A percentile compares a stretch with the other conserved stretches of the same genome.
These are phyloP conservation scores for Calonectria montana DNA, from an alignment of 2,329 filamentous ascomycete species.

Conservation along the genomic window DNA sequence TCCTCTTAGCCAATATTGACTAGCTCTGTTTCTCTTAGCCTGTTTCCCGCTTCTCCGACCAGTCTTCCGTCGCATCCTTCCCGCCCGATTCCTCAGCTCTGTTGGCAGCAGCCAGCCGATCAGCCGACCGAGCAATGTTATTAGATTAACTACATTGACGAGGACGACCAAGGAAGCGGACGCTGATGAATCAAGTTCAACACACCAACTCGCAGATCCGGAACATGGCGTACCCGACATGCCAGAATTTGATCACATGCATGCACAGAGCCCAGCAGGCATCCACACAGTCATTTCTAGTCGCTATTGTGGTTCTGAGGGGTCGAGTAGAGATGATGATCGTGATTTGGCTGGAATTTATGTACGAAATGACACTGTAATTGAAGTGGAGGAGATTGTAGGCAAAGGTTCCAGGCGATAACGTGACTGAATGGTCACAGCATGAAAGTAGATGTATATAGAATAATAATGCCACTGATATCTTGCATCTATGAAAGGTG, in stretches of 20 bases:
- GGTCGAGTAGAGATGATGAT: not conserved
- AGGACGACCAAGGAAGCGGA: constrained; percentile 17
- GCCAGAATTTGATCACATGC: not conserved
- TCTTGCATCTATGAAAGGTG: fast-evolving
- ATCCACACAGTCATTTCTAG: constrained; percentile 29
- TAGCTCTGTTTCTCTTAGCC: constrained; percentile 4
- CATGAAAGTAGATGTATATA: not conserved
- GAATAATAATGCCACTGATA: not conserved
- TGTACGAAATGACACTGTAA: constrained; percentile 27
- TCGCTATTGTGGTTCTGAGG: not conserved
- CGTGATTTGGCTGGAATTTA: constrained; percentile 6
- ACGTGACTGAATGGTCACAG: not conserved
- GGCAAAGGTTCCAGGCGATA: constrained; percentile 12
- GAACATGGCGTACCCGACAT: constrained; percentile 13
- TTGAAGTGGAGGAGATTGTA: constrained; percentile 21
- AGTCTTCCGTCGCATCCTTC: constrained; percentile 30
- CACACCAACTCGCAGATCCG: constrained; percentile 26
- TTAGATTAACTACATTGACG: constrained; percentile 22
- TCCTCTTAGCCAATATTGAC: not conserved
- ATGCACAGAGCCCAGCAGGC: not conserved
- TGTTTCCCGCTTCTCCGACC: constrained; percentile 37
- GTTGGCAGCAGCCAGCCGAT: constrained; percentile 28
- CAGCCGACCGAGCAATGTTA: constrained; percentile 29
- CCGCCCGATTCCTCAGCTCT: constrained; percentile 28
- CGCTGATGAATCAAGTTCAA: constrained; percentile 32